Conservation (phyloP, 768 basidiomycete genomes). For the Sporobolomyces roseus region DNA sequence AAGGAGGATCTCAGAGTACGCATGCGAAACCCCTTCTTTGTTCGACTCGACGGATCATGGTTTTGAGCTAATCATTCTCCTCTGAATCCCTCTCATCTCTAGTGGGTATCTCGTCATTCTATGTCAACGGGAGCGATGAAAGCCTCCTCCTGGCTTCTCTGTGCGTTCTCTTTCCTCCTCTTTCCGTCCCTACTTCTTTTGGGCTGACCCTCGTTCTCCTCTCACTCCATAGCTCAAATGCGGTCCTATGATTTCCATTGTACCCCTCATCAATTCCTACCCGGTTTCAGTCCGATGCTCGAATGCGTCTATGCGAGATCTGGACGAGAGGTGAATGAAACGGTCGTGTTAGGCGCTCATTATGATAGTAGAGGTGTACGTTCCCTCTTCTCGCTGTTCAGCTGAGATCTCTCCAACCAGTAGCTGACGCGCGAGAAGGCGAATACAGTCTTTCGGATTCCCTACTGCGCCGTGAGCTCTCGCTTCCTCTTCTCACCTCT, state of each 20-base stretch:
- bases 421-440: background rate
- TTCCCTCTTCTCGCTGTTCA: conserved; percentile 24
- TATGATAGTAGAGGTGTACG: conserved; percentile 44
- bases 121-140: conserved; percentile 30
- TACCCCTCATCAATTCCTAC: conserved; percentile 11
- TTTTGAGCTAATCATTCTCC: too few relatives aligned
- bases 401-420: background rate
- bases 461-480: conserved; percentile 26
- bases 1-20: conserved; percentile 9
- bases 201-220: too few relatives aligned
- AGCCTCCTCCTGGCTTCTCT: conserved; percentile 22
- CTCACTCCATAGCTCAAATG: conserved; percentile 16
- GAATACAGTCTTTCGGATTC: conserved; percentile 35
- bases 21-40: background rate
- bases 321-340: conserved; percentile 27
- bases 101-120: conserved; percentile 39
- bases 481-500: background rate
- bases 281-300: conserved; percentile 31
- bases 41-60: background rate
- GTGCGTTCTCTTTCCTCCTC: background rate
- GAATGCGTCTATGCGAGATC: conserved; percentile 32
- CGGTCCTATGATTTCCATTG: conserved; percentile 25
- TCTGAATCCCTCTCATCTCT: background rate
- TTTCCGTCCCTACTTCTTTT: background rate
- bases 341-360: conserved; percentile 42